Conservation (phyloP, 192 early-diverging fungal genomes). For the Dissophora globulifera region DNA sequence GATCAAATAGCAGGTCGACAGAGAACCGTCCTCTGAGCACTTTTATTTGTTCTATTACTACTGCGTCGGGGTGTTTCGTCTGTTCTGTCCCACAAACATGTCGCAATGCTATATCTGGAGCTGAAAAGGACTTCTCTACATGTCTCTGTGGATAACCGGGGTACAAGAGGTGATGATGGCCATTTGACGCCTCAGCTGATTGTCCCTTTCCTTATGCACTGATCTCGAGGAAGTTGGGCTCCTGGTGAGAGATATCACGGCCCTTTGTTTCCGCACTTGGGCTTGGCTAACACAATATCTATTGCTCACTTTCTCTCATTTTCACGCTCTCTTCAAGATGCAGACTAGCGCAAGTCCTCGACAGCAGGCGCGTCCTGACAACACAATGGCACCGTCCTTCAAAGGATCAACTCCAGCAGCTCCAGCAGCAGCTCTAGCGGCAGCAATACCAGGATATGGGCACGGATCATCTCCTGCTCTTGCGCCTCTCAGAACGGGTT, state of each 20-base stretch:
- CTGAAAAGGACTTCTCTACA: too few species aligned
- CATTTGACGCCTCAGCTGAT: too few species aligned
- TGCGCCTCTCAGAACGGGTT: background rate
- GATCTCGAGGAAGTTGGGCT: too few species aligned
- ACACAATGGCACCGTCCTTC: conserved; percentile 3
- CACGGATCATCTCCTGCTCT: conserved; percentile 8
- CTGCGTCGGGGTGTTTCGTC: too few species aligned
- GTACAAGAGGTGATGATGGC: background rate
- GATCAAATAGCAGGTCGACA: background rate
- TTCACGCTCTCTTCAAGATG: background rate
- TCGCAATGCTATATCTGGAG: conserved; percentile 1
- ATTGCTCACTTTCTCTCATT: background rate
- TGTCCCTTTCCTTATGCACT: too few species aligned
- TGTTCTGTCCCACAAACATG: too few species aligned
- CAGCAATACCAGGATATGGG: too few species aligned
- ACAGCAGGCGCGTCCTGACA: conserved; percentile 3
- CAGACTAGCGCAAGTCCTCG: conserved; percentile 8
- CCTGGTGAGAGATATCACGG: too few species aligned
- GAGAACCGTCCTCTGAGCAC: background rate
- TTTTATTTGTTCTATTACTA: too few species aligned
- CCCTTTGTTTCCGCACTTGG: background rate
- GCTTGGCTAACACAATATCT: background rate
- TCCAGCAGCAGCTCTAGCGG: too few species aligned
- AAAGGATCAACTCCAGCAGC: background rate
- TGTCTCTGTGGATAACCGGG: conserved; percentile 1